Conservation (phyloP, 1,284 basidiomycete species). For the Cystobasidium pallidum region DNA sequence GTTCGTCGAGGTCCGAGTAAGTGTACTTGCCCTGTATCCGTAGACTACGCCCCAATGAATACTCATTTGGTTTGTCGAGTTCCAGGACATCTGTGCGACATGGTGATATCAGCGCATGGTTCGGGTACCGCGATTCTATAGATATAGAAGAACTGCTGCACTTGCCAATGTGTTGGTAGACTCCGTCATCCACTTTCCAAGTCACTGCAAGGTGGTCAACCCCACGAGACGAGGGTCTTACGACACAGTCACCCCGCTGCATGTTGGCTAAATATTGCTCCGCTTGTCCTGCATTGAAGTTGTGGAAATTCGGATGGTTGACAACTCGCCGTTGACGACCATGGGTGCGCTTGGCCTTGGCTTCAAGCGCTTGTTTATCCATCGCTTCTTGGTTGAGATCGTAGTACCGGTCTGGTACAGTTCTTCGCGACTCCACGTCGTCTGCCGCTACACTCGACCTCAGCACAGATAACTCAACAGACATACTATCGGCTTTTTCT, state of each 20-base stretch:
- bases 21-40: constrained; percentile 67
- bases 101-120: constrained; percentile 47
- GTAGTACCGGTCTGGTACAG: constrained; percentile 70
- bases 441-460: constrained; percentile 56
- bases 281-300: constrained; percentile 87
- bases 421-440: constrained; percentile 67
- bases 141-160: no score
- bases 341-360: constrained; percentile 82
- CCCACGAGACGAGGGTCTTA: constrained; percentile 94
- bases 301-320: constrained; percentile 98
- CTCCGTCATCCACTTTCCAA: constrained; percentile 96
- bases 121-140: no score
- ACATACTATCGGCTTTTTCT: constrained; percentile 71
- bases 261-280: constrained; percentile 87
- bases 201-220: constrained; percentile 93
- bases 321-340: constrained; percentile 75
- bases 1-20: constrained; percentile 94
- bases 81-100: constrained; percentile 80
- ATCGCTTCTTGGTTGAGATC: constrained; percentile 68
- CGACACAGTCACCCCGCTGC: constrained; percentile 91
- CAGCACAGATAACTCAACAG: constrained; percentile 65
- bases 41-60: constrained; percentile 52
- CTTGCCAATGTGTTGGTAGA: constrained; percentile 94
- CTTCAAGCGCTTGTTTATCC: constrained; percentile 71
- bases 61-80: constrained; percentile 68